A percentile compares a stretch with the other conserved stretches of the same genome.
These are phyloP conservation scores for Nicotiana otophora DNA, from an alignment of 257 asterid genomes.

Conservation along the genomic window DNA sequence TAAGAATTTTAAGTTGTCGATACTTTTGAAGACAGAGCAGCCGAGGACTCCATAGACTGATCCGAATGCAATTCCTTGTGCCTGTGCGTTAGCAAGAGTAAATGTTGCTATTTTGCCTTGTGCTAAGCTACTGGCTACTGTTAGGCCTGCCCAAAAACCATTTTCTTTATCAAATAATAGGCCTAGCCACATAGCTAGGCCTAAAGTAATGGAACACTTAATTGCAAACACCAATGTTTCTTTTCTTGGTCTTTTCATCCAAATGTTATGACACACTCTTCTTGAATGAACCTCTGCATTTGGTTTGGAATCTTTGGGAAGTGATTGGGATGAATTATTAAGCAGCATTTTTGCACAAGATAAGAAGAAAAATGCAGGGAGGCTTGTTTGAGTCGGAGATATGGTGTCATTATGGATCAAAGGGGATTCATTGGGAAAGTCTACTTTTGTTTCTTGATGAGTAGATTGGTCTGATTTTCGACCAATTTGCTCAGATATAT, in stretches of 20 bases:
- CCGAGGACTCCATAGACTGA: constrained; percentile 59
- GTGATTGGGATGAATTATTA: neutral
- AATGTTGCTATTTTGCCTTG: constrained; percentile 46
- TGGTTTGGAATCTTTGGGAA: neutral
- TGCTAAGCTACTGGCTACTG: constrained; percentile 54
- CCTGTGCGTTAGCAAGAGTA: constrained; percentile 54
- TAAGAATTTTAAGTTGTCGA: constrained; percentile 30
- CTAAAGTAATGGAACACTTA: constrained; percentile 53
- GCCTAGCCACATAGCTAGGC: constrained; percentile 58
- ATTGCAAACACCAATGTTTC: constrained; percentile 34
- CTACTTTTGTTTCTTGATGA: constrained; percentile 26
- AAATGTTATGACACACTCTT: neutral
- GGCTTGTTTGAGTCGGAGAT: constrained; percentile 12
- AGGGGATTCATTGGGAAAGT: constrained; percentile 19
- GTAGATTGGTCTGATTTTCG: constrained; percentile 30
- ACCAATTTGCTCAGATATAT: constrained; percentile 20
- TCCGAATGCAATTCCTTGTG: constrained; percentile 71
- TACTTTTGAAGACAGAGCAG: constrained; percentile 32
- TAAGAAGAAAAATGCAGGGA: constrained; percentile 37
- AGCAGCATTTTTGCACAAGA: constrained; percentile 43
- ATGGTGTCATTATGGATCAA: neutral
- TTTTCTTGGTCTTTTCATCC: constrained; percentile 16
- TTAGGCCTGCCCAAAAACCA: constrained; percentile 67
- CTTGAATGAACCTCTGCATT: neutral
- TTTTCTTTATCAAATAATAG: constrained; percentile 35